phyloP scores from a whole-genome alignment of 306 rosid genomes.

The Pachyrhizus erosus region DNA sequence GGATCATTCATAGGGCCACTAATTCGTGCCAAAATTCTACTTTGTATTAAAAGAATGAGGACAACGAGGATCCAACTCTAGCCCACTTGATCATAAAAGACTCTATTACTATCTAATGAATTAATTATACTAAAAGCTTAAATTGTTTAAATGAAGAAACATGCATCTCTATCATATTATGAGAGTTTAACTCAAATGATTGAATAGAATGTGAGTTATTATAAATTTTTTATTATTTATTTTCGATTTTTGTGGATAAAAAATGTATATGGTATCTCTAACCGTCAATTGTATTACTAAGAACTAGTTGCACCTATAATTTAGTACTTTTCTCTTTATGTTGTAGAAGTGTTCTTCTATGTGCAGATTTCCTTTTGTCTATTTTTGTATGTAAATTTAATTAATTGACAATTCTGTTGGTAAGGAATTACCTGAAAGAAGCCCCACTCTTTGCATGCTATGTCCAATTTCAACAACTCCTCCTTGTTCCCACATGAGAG shows the following conservation, averaged over 20 bases:
- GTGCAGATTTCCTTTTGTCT: no score
- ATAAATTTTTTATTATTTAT: no score
- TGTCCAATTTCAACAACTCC: conserved; percentile 49
- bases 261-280: neutral
- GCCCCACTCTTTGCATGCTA: conserved; percentile 56
- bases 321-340: no score
- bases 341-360: neutral
- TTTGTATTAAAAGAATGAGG: neutral
- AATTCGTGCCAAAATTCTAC: neutral
- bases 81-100: neutral
- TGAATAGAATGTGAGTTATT: no score
- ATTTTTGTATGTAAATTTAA: neutral
- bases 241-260: no score
- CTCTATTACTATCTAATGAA: neutral
- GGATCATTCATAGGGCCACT: neutral
- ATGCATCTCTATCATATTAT: no score
- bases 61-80: neutral
- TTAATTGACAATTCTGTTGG: neutral
- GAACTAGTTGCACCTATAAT: no score
- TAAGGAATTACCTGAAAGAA: conserved; percentile 50
- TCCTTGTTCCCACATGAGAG: conserved; percentile 46
- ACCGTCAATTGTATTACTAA: neutral
- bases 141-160: neutral
- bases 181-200: no score
- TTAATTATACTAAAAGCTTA: neutral